phyloP scores from a whole-genome alignment of 306 rosid species.

The Castanea mollissima region DNA sequence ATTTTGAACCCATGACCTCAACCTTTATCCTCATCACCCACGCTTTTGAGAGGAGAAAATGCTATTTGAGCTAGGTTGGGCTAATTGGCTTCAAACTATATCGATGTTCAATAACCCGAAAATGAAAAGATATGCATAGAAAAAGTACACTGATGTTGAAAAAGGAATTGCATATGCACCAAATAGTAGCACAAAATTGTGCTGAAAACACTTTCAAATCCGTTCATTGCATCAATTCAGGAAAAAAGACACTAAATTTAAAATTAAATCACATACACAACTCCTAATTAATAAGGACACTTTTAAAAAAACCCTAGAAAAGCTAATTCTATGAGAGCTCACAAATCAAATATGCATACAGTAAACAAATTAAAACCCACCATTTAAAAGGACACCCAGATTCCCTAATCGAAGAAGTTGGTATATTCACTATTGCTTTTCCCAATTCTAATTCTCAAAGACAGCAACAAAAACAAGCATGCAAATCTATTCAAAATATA shows the following conservation, averaged over 20 bases:
- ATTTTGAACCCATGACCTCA: not conserved
- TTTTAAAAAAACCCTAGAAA: not conserved
- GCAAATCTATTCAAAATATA: not conserved
- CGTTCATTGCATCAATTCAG: not conserved
- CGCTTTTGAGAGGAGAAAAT: too few species aligned
- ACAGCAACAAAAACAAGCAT: not conserved
- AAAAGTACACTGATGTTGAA: not conserved
- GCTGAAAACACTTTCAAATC: not conserved
- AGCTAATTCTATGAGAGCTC: not conserved
- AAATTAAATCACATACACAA: too few species aligned
- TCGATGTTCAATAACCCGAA: not conserved
- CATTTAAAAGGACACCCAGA: not conserved
- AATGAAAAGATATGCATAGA: not conserved
- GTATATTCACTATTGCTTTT: not conserved
- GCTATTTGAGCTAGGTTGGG: too few species aligned
- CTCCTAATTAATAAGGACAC: not conserved
- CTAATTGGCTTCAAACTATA: not conserved
- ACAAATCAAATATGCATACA: not conserved
- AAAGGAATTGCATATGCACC: not conserved
- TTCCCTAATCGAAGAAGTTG: not conserved
- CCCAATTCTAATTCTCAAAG: not conserved
- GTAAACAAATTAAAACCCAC: not conserved
- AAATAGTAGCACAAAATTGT: not conserved
- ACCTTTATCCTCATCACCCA: not conserved
- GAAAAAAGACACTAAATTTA: not conserved